Evolutionary conservation across 768 basidiomycete species (phyloP).

Genomic region (Dendrothele bispora): DNA sequence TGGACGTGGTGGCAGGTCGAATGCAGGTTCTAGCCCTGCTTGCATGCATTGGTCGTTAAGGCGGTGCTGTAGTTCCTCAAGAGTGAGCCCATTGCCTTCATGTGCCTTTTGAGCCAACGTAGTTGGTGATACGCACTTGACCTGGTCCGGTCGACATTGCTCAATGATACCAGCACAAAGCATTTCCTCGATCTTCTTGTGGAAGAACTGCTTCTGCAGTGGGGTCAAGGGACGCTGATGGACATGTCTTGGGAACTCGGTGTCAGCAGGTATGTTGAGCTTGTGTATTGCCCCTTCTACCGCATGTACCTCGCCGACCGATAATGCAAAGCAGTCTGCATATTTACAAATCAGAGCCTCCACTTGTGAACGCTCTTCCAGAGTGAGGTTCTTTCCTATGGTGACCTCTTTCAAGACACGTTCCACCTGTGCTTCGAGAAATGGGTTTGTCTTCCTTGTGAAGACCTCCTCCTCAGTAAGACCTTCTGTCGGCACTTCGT

Average conservation of each 20-base stretch:
- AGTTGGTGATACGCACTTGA: constrained; percentile 33
- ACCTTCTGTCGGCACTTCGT: too few relatives aligned
- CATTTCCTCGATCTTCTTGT: constrained; percentile 33
- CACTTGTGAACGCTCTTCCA: constrained; percentile 21
- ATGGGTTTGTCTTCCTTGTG: constrained; percentile 20
- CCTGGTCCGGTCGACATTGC: constrained; percentile 24
- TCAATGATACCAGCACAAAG: constrained; percentile 31
- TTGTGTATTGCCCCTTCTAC: constrained; percentile 31
- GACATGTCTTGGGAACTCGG: constrained; percentile 29
- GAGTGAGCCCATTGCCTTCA: constrained; percentile 22
- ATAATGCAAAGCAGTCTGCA: constrained; percentile 40
- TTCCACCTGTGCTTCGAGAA: constrained; percentile 22
- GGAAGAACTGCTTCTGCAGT: constrained; percentile 29
- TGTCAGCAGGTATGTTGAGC: constrained; percentile 28
- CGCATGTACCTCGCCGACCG: constrained; percentile 33
- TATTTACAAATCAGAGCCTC: constrained; percentile 22
- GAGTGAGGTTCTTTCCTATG: constrained; percentile 29
- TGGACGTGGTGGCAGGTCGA: constrained; percentile 21
- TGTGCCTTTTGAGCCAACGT: constrained; percentile 38
- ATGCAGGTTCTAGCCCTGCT: constrained; percentile 19
- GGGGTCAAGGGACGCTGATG: constrained; percentile 29
- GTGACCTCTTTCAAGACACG: constrained; percentile 19
- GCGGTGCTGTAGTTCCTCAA: constrained; percentile 31
- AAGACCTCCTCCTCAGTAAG: constrained; percentile 12
- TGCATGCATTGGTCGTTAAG: constrained; percentile 33